These are phyloP conservation scores for Aspergillus ostianus DNA, from an alignment of 495 filamentous ascomycete genomes.

Conservation along the genomic window DNA sequence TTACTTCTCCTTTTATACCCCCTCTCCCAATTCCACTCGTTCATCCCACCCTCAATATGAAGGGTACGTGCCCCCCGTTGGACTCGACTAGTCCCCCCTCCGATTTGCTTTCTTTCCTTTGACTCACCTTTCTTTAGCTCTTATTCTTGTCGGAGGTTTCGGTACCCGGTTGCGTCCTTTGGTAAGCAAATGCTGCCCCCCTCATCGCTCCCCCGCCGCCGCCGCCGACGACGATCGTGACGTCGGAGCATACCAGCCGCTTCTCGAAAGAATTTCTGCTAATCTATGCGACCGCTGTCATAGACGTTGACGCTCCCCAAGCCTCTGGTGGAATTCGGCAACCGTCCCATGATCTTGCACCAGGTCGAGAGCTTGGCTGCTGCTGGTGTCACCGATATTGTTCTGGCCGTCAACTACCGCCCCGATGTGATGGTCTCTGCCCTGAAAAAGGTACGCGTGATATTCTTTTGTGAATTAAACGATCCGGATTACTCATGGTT, in stretches of 20 bases:
- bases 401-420: constrained; percentile 97
- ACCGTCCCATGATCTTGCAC: constrained; percentile 98
- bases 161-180: constrained; percentile 96
- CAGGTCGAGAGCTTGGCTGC: constrained; percentile 94
- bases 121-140: constrained; percentile 56
- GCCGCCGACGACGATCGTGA: constrained; percentile 18
- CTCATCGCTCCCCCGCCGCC: constrained; percentile 13
- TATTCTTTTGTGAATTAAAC: neutral
- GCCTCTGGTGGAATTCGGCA: constrained; percentile 95
- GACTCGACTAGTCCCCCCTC: neutral
- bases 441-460: constrained; percentile 58
- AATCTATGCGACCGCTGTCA: neutral
- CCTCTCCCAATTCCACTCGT: constrained; percentile 10
- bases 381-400: constrained; percentile 96
- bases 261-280: neutral
- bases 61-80: constrained; percentile 16
- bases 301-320: constrained; percentile 97
- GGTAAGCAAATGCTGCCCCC: constrained; percentile 57
- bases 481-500: constrained; percentile 1
- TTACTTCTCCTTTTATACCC: neutral
- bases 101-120: constrained; percentile 7
- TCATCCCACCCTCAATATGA: constrained; percentile 18
- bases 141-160: constrained; percentile 99
- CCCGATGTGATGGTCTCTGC: constrained; percentile 89
- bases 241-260: constrained; percentile 6